These are phyloP conservation scores for Kodamaea alishanica DNA, from an alignment of 1,139 yeast species.

Conservation along the genomic window DNA sequence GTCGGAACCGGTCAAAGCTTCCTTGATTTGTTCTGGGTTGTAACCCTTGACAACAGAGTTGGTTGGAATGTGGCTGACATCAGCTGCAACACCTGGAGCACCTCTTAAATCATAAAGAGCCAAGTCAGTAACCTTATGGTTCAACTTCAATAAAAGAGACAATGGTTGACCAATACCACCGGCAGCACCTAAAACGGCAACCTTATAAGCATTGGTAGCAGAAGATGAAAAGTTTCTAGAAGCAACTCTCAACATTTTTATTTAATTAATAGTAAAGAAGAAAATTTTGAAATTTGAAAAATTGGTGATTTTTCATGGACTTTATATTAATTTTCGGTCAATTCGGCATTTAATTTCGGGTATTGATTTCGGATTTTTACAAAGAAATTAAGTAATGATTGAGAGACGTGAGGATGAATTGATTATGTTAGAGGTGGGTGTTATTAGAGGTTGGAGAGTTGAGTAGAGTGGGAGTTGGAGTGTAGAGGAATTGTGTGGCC, in stretches of 20 bases:
- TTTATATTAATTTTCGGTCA: slow-evolving; percentile 5
- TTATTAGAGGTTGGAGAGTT: too few species aligned
- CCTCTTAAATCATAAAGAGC: slow-evolving; percentile 86
- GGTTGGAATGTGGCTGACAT: slow-evolving; percentile 86
- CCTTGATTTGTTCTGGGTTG: slow-evolving; percentile 58
- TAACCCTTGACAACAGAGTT: slow-evolving; percentile 66
- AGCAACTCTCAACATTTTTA: slow-evolving; percentile 46
- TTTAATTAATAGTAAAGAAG: slow-evolving; percentile 4
- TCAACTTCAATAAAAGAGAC: slow-evolving; percentile 74
- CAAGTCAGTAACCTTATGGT: slow-evolving; percentile 56
- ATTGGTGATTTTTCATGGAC: background rate
- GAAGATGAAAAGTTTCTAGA: slow-evolving; percentile 69
- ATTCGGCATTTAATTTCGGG: too few species aligned
- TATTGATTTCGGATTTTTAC: too few species aligned
- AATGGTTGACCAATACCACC: slow-evolving; percentile 96
- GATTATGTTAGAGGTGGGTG: too few species aligned
- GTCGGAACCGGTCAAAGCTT: slow-evolving; percentile 68
- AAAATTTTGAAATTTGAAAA: slow-evolving; percentile 3
- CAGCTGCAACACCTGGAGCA: slow-evolving; percentile 91
- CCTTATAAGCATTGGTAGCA: slow-evolving; percentile 64
- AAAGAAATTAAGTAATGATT: too few species aligned
- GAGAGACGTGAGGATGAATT: too few species aligned
- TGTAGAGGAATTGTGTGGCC: too few species aligned
- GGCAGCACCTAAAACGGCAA: slow-evolving; percentile 74
- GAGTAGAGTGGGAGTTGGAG: too few species aligned